Evolutionary conservation across 768 basidiomycete species (phyloP).

Genomic region (Suillus brevipes): DNA sequence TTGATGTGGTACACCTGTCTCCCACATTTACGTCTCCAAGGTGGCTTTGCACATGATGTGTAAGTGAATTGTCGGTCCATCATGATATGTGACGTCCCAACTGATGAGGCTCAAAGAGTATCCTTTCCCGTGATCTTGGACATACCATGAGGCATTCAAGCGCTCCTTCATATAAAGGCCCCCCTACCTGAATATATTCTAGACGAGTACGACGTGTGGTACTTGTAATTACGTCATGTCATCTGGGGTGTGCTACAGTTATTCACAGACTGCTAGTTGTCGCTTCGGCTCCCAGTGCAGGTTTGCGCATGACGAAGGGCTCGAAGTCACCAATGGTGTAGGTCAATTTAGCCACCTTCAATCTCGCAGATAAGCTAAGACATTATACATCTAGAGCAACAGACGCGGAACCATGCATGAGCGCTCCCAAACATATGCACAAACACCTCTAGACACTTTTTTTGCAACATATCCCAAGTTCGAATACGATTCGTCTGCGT

Average conservation of each 20-base stretch:
- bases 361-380: not conserved
- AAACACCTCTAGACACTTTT: slow-evolving; percentile 25
- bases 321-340: not conserved
- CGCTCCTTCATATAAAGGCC: not conserved
- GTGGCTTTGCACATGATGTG: not conserved
- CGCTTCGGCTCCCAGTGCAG: slow-evolving; percentile 3
- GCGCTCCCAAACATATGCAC: not conserved
- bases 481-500: slow-evolving; percentile 11
- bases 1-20: not conserved
- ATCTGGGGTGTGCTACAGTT: not conserved
- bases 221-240: not conserved
- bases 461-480: slow-evolving; percentile 24
- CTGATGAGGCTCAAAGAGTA: not conserved
- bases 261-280: slow-evolving; percentile 1
- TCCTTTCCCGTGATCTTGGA: not conserved
- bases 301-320: not conserved
- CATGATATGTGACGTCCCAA: not conserved
- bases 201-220: not conserved
- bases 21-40: not conserved
- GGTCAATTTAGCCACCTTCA: not conserved
- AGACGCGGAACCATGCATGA: not conserved
- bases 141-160: not conserved
- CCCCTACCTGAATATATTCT: not conserved
- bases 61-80: not conserved
- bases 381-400: not conserved